A percentile compares a stretch with the other conserved stretches of the same genome.
Evolutionary conservation across 2,329 filamentous ascomycete species (phyloP).

Genomic region (Exophiala dermatitidis): DNA sequence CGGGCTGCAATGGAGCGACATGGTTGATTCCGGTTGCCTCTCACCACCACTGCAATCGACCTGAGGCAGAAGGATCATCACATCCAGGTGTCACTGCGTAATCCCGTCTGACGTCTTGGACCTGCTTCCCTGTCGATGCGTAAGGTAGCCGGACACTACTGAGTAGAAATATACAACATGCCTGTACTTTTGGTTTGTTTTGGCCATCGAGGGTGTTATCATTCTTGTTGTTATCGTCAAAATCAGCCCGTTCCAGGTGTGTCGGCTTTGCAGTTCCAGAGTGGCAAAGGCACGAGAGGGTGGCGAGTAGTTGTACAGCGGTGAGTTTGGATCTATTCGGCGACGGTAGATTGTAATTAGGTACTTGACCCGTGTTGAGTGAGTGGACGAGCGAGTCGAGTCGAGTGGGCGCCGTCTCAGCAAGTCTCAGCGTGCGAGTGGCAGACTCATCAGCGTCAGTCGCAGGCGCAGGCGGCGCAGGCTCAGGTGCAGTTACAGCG

Average conservation of each 20-base stretch:
- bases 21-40: conserved; percentile 4
- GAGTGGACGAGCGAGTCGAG: background rate
- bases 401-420: conserved; percentile 4
- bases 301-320: background rate
- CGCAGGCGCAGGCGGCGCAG: too few species aligned
- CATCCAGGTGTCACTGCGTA: background rate
- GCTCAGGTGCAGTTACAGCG: background rate
- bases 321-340: too few species aligned
- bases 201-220: background rate
- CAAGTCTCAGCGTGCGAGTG: background rate
- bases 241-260: background rate
- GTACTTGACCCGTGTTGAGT: too few species aligned
- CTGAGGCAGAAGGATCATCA: conserved; percentile 6
- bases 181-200: background rate
- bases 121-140: background rate
- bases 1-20: background rate
- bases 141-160: too few species aligned
- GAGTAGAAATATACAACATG: too few species aligned
- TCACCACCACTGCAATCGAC: conserved; percentile 1
- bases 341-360: too few species aligned
- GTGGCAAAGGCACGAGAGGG: background rate
- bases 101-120: background rate
- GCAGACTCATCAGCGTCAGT: too few species aligned
- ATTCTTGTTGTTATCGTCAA: background rate
- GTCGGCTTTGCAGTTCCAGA: background rate